Evolutionary conservation across 805 yeast species (phyloP).

Genomic region (Wilhelminamyces savonicus): DNA sequence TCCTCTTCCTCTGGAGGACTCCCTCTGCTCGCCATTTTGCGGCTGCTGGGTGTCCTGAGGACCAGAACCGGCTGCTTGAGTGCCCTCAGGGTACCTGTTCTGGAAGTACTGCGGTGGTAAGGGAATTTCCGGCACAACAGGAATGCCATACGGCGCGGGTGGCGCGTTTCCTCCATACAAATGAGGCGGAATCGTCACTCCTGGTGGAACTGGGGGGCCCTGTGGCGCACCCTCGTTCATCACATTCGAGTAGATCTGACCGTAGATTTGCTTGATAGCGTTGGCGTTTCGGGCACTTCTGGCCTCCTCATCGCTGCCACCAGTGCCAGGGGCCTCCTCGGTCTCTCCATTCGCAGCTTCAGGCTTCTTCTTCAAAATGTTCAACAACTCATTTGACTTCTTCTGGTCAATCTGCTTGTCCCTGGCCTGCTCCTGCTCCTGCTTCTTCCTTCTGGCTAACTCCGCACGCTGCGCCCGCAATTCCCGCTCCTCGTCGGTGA

Average conservation of each 20-base stretch:
- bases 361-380: constrained; percentile 21
- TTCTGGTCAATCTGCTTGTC: constrained; percentile 2
- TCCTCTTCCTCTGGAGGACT: constrained; percentile 8
- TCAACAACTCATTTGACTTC: constrained; percentile 21
- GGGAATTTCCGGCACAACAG: constrained; percentile 31
- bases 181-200: too few species aligned
- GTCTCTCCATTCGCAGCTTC: constrained; percentile 6
- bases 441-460: constrained; percentile 4
- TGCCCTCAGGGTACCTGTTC: too few species aligned
- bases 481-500: constrained; percentile 14
- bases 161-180: too few species aligned
- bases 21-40: neutral
- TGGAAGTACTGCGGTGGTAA: constrained; percentile 29
- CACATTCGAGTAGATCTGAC: constrained; percentile 37
- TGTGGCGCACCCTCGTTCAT: constrained; percentile 42
- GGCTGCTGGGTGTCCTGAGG: constrained; percentile 2
- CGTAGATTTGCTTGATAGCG: constrained; percentile 37
- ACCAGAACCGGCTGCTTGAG: constrained; percentile 1
- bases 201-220: too few species aligned
- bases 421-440: constrained; percentile 2
- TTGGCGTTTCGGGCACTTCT: constrained; percentile 11
- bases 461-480: constrained; percentile 5
- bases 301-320: constrained; percentile 15
- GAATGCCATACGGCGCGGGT: constrained; percentile 11
- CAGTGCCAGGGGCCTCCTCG: constrained; percentile 4